Percentiles rank a stretch among this genome's conserved stretches.
These are phyloP conservation scores for Lonicera japonica DNA, from an alignment of 129 eudicot genomes.

Conservation along the genomic window DNA sequence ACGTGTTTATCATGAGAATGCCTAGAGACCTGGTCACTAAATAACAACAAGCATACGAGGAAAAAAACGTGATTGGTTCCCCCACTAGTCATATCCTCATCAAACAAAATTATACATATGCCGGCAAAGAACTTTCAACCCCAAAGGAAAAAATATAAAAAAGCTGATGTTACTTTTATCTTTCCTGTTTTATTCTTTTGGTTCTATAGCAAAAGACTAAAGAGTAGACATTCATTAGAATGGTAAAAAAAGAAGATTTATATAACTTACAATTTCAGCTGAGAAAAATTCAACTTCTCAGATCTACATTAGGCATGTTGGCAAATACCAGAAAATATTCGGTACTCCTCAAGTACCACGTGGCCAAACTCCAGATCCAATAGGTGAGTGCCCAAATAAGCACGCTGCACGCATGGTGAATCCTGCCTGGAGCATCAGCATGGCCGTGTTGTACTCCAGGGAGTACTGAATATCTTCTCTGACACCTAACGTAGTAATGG, in stretches of 20 bases:
- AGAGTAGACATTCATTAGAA: too few species aligned
- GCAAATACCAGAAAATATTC: too few species aligned
- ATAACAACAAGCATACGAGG: background rate
- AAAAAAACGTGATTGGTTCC: conserved; percentile 10
- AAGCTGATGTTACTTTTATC: background rate
- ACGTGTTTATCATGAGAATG: background rate
- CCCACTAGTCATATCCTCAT: conserved; percentile 16
- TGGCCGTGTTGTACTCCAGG: too few species aligned
- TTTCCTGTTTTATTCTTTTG: background rate
- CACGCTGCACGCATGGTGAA: too few species aligned
- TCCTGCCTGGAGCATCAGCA: too few species aligned
- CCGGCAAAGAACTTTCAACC: background rate
- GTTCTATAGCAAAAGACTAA: background rate
- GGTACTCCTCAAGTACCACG: too few species aligned
- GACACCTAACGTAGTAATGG: too few species aligned
- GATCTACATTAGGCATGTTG: conserved; percentile 5
- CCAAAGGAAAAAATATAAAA: background rate
- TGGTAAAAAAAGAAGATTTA: too few species aligned
- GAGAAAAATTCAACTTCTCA: background rate
- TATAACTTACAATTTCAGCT: background rate
- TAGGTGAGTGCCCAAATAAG: too few species aligned
- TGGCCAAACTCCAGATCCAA: too few species aligned
- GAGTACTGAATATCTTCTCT: too few species aligned
- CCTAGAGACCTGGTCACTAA: conserved; percentile 8
- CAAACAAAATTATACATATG: background rate